Conservation (phyloP, 2,329 filamentous ascomycete species). For the Trichoderma endophyticum region DNA sequence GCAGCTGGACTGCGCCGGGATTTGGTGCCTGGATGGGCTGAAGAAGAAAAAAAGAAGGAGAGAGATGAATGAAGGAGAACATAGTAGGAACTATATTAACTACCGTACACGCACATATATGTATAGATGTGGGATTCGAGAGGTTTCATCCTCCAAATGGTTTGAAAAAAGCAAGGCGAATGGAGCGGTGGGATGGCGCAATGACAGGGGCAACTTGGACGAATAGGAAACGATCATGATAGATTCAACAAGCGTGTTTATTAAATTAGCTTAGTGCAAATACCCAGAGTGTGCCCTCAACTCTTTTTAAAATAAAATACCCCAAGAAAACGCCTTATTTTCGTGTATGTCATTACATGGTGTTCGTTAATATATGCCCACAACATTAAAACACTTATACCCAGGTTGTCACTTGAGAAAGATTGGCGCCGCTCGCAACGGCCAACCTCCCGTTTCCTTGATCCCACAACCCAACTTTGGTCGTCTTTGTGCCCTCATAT, state of each 20-base stretch:
- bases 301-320: not conserved
- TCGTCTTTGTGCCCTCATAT: not conserved
- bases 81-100: not conserved
- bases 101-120: not conserved
- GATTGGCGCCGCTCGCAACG: not conserved
- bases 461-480: not conserved
- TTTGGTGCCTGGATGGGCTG: constrained; percentile 23
- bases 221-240: not conserved
- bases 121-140: not conserved
- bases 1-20: constrained; percentile 33
- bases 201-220: not conserved
- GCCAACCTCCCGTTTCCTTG: not conserved
- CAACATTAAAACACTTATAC: not conserved
- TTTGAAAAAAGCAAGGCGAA: not conserved
- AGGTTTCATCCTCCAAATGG: not conserved
- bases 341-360: not conserved
- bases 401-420: not conserved
- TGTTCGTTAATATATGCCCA: not conserved
- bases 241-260: not conserved
- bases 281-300: not conserved
- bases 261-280: not conserved
- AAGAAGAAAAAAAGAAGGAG: not conserved
- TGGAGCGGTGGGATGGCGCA: constrained; percentile 8
- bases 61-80: too few species aligned
- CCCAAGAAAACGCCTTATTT: not conserved